phyloP scores from a whole-genome alignment of 2,329 filamentous ascomycete genomes.

The Keithomyces neogunnii region DNA sequence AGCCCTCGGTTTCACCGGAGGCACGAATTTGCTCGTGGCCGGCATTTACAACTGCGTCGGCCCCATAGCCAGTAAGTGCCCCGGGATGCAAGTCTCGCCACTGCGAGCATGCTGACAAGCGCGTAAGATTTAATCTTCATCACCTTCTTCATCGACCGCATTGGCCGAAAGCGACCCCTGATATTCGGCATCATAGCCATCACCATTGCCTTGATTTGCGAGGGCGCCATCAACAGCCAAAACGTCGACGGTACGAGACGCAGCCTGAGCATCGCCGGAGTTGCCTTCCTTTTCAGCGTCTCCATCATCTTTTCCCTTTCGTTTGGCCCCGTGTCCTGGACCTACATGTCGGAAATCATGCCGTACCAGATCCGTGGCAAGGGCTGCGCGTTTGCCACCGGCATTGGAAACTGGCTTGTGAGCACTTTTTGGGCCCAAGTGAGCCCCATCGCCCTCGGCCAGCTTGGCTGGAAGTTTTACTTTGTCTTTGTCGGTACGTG shows the following conservation, averaged over 20 bases:
- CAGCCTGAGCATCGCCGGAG: slow-evolving; percentile 44
- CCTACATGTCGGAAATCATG: slow-evolving; percentile 55
- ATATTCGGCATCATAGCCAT: slow-evolving; percentile 53
- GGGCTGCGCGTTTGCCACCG: slow-evolving; percentile 16
- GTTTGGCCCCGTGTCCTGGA: slow-evolving; percentile 45
- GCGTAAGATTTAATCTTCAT: slow-evolving; percentile 44
- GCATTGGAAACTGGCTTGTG: slow-evolving; percentile 18
- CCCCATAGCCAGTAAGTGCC: slow-evolving; percentile 33
- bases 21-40: slow-evolving; percentile 43
- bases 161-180: slow-evolving; percentile 57
- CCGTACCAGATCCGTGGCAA: slow-evolving; percentile 49
- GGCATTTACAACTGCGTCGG: slow-evolving; percentile 55
- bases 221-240: slow-evolving; percentile 44
- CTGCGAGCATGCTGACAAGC: neutral
- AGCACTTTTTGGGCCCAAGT: slow-evolving; percentile 47
- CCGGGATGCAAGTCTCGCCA: neutral
- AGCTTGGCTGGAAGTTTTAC: slow-evolving; percentile 28
- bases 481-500: slow-evolving; percentile 29
- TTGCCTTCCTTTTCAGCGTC: slow-evolving; percentile 51
- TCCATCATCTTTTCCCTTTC: slow-evolving; percentile 43
- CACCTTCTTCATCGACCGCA: slow-evolving; percentile 48
- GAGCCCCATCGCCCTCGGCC: slow-evolving; percentile 38
- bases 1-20: slow-evolving; percentile 39
- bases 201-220: slow-evolving; percentile 47
- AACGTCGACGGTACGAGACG: slow-evolving; percentile 27